phyloP scores from a whole-genome alignment of 305 asterid genomes.

The Ilex paraguariensis region DNA sequence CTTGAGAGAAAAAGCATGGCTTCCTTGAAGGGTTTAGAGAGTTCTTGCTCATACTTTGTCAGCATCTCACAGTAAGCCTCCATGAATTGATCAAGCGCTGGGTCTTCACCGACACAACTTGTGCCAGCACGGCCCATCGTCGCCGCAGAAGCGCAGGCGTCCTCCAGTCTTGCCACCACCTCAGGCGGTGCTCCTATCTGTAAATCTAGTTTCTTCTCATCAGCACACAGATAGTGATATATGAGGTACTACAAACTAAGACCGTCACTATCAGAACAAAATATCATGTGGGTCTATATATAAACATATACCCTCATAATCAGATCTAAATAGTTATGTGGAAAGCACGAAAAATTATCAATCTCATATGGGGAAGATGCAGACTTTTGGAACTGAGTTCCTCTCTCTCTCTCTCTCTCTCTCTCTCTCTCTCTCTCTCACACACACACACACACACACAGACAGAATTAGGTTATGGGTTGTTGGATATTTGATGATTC shows the following conservation, averaged over 20 bases:
- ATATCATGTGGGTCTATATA: no score
- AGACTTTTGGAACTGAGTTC: no score
- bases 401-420: no score
- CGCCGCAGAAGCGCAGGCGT: conserved; percentile 64
- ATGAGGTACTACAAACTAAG: background rate
- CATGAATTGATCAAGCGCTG: conserved; percentile 93
- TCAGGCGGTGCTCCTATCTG: conserved; percentile 99
- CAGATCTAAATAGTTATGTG: no score
- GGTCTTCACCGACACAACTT: conserved; percentile 69
- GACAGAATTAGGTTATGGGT: background rate
- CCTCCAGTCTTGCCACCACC: conserved; percentile 82
- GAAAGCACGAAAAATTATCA: no score
- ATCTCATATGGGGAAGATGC: no score
- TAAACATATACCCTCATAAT: no score
- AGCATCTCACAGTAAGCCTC: conserved; percentile 98
- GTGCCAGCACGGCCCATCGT: conserved; percentile 32
- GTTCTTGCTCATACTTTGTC: conserved; percentile 79
- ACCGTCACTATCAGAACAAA: conserved; percentile 15
- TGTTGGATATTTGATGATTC: background rate
- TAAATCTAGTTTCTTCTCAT: conserved; percentile 1
- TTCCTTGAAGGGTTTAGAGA: conserved; percentile 87
- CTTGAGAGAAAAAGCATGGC: conserved; percentile 90
- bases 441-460: background rate
- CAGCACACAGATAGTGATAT: background rate
- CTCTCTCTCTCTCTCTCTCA: background rate